phyloP scores from a whole-genome alignment of 1,284 basidiomycete genomes.

The Leccinum subfulvum region DNA sequence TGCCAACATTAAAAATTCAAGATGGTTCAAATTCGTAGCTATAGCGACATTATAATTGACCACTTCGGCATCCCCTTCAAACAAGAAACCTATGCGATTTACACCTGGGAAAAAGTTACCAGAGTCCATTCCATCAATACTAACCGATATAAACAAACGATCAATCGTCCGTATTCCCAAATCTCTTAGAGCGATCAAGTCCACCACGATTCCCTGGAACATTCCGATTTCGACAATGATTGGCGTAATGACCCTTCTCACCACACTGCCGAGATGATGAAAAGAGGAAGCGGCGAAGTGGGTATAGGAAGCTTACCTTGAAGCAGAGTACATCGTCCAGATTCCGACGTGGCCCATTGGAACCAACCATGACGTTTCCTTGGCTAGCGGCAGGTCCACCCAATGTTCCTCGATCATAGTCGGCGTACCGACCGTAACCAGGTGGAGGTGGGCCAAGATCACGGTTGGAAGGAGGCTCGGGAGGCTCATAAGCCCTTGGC shows the following conservation, averaged over 20 bases:
- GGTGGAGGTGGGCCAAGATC: constrained; percentile 90
- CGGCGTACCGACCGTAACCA: constrained; percentile 83
- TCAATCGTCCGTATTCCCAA: constrained; percentile 35
- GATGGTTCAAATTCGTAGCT: not conserved
- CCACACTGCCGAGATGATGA: constrained; percentile 58
- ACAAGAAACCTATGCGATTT: not conserved
- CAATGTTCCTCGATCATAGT: constrained; percentile 63
- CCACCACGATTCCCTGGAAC: constrained; percentile 81
- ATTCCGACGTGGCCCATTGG: constrained; percentile 60
- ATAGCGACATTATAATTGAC: not conserved
- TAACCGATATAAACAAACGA: not conserved
- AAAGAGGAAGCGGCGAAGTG: constrained; percentile 10
- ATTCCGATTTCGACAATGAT: constrained; percentile 84
- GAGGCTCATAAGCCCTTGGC: constrained; percentile 77
- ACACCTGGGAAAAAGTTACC: not conserved
- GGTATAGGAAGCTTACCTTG: constrained; percentile 53
- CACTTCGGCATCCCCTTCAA: not conserved
- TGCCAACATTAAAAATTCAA: not conserved
- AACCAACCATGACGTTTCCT: constrained; percentile 17
- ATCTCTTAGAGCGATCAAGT: constrained; percentile 46
- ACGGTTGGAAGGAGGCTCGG: constrained; percentile 69
- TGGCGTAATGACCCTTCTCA: constrained; percentile 93
- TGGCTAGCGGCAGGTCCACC: constrained; percentile 22
- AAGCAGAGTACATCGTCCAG: constrained; percentile 88
- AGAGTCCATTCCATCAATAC: not conserved